phyloP scores from a whole-genome alignment of 2,329 filamentous ascomycete genomes.

The Bretziella fagacearum region DNA sequence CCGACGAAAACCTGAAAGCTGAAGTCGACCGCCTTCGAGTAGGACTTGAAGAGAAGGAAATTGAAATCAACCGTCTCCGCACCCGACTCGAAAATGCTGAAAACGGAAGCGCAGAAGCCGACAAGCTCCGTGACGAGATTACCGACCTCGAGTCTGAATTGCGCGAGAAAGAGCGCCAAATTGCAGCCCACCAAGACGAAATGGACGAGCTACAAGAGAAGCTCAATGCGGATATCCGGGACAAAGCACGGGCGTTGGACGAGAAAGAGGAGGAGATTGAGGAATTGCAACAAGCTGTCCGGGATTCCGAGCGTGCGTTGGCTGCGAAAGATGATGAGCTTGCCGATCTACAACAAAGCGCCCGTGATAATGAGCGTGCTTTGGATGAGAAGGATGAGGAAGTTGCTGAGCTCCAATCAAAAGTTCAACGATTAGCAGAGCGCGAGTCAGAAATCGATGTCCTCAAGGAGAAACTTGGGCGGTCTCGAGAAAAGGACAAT shows the following conservation, averaged over 20 bases:
- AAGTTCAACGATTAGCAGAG: conserved; percentile 6
- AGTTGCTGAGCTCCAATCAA: conserved; percentile 8
- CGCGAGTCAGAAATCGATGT: conserved; percentile 9
- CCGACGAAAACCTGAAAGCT: conserved; percentile 49
- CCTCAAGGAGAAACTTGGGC: conserved; percentile 8
- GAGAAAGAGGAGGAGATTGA: conserved; percentile 33
- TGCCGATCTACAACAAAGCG: conserved; percentile 24
- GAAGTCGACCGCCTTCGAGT: conserved; percentile 42
- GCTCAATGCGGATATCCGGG: conserved; percentile 25
- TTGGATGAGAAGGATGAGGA: conserved; percentile 10
- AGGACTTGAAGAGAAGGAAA: conserved; percentile 39
- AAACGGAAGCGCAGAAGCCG: conserved; percentile 8
- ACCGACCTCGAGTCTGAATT: conserved; percentile 60
- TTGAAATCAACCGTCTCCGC: conserved; percentile 43
- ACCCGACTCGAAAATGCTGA: conserved; percentile 35
- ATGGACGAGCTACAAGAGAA: conserved; percentile 47
- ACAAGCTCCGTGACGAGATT: conserved; percentile 53
- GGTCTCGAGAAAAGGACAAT: not conserved
- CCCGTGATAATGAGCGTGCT: conserved; percentile 6
- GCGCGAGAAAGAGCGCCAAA: conserved; percentile 54
- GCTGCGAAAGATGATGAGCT: conserved; percentile 11
- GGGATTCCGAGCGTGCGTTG: conserved; percentile 6
- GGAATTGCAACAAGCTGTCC: conserved; percentile 5
- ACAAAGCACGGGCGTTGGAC: conserved; percentile 38
- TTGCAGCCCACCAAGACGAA: conserved; percentile 61